A percentile compares a stretch with the other conserved stretches of the same genome.
phyloP scores from a whole-genome alignment of 2,329 filamentous ascomycete genomes.

The Exophiala viscosa region DNA sequence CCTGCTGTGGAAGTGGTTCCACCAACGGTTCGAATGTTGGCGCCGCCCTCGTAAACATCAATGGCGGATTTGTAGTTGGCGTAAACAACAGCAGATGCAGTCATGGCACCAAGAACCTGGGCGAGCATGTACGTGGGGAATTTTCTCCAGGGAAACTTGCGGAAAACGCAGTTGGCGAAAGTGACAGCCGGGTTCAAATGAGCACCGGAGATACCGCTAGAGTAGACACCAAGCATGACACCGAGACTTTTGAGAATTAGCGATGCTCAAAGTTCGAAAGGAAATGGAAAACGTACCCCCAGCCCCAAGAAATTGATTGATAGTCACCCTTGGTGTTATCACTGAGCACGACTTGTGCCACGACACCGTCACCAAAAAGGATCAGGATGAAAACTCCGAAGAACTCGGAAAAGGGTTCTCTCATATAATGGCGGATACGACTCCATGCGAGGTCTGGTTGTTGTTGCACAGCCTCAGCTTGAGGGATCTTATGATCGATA shows the following conservation, averaged over 20 bases:
- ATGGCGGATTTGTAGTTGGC: constrained; percentile 64
- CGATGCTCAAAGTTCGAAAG: background rate
- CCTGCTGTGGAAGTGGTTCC: constrained; percentile 59
- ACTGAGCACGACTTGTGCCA: constrained; percentile 65
- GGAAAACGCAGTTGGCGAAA: constrained; percentile 64
- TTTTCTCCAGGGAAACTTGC: constrained; percentile 65
- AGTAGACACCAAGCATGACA: constrained; percentile 67
- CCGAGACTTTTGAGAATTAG: constrained; percentile 48
- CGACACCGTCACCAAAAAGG: constrained; percentile 67
- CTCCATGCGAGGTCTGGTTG: constrained; percentile 48
- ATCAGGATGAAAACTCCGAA: constrained; percentile 65
- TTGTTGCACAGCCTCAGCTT: constrained; percentile 29
- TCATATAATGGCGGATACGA: constrained; percentile 48
- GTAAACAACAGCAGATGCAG: constrained; percentile 58
- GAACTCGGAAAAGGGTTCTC: constrained; percentile 64
- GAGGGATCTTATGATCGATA: constrained; percentile 34
- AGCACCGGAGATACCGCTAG: constrained; percentile 56
- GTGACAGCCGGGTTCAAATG: constrained; percentile 71
- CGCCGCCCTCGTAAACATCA: constrained; percentile 58
- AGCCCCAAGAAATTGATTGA: constrained; percentile 52
- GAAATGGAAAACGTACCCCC: constrained; percentile 37
- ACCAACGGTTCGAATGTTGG: constrained; percentile 59
- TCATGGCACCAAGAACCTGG: constrained; percentile 65
- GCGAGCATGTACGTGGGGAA: constrained; percentile 65
- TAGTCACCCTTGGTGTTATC: constrained; percentile 43